Evolutionary conservation across 306 rosid species (phyloP), one percentile per base, ranked within the genome.

Genomic region (Ochetophila trinervis): DNA sequence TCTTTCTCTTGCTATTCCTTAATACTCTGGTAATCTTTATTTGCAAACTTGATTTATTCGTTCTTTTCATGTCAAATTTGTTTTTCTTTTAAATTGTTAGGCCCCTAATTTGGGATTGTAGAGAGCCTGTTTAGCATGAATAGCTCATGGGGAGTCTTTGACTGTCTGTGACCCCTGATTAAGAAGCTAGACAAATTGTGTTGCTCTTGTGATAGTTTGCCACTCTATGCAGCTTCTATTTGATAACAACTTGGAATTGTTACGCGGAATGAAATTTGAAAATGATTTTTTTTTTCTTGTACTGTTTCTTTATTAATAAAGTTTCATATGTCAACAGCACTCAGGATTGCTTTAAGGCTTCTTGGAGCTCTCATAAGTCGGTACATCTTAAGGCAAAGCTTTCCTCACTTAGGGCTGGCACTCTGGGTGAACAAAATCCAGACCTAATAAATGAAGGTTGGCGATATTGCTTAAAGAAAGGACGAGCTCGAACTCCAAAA

Each of bases 311-410:
- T 27, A 27, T 27, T 63, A 20, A 51, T 34, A 55, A n/a, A 34
- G 30, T 60, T 49, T 21, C n/a, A 59, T 75, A 51, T 74, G 70
- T 66, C 75, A 81, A 81, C 86, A 93, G 98, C 74, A 58, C 98
- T 50, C 98, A 93, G 86, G 97, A 93, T 60, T 93, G 98, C 75
- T 93, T 93, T 74, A 93, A 93, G 82, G 83, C 87, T 50, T 89
- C 97, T 17, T 93, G 98, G 98, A 86, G 85, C 86, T 78, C 86
- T 6, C 98, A 93, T 81, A 93, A 87, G 66, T 66, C 96, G 6
- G 91, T 84, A 74, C 98, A 89, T 85, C 63, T 74, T 74, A 89
- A 86, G 72, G 88, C 79, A 53, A 89, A 87, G 80, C 72, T 44
- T 24, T 63, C 82, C 8, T 67, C 84, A 50, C 19, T 20, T 48